phyloP scores from a whole-genome alignment of 768 basidiomycete species.

The Collybia nuda region DNA sequence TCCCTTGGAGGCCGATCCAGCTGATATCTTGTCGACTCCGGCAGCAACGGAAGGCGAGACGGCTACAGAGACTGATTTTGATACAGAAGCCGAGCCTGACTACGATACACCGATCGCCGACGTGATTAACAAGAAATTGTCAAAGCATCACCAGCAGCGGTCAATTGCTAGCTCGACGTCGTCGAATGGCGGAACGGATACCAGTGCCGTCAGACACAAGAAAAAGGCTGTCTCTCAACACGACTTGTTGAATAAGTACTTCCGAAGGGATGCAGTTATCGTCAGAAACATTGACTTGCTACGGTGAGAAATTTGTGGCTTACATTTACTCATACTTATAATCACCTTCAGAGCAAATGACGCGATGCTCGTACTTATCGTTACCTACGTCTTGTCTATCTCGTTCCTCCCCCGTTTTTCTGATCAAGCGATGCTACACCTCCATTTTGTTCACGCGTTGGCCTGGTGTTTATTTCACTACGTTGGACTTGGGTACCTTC shows the following conservation, averaged over 20 bases:
- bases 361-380: slow-evolving; percentile 72
- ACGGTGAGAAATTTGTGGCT: slow-evolving; percentile 49
- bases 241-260: slow-evolving; percentile 88
- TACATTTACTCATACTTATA: not conserved
- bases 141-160: slow-evolving; percentile 28
- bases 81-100: slow-evolving; percentile 58
- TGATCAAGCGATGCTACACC: slow-evolving; percentile 41
- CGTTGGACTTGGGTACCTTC: slow-evolving; percentile 80
- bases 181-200: slow-evolving; percentile 18
- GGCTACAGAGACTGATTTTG: slow-evolving; percentile 73
- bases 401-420: slow-evolving; percentile 61
- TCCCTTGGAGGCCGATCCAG: slow-evolving; percentile 19
- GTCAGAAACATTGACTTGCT: slow-evolving; percentile 82
- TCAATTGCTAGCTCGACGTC: slow-evolving; percentile 35
- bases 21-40: slow-evolving; percentile 50
- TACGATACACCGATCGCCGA: slow-evolving; percentile 23
- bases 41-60: slow-evolving; percentile 71
- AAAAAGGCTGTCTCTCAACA: slow-evolving; percentile 66
- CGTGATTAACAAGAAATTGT: slow-evolving; percentile 17
- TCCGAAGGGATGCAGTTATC: slow-evolving; percentile 83
- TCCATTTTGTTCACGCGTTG: slow-evolving; percentile 84
- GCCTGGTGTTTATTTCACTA: slow-evolving; percentile 87
- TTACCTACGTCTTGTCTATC: slow-evolving; percentile 63
- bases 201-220: slow-evolving; percentile 7
- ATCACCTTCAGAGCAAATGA: slow-evolving; percentile 69